A percentile compares a stretch with the other conserved stretches of the same genome.
phyloP scores from a whole-genome alignment of 495 filamentous ascomycete species.

The Talaromyces adpressus region DNA sequence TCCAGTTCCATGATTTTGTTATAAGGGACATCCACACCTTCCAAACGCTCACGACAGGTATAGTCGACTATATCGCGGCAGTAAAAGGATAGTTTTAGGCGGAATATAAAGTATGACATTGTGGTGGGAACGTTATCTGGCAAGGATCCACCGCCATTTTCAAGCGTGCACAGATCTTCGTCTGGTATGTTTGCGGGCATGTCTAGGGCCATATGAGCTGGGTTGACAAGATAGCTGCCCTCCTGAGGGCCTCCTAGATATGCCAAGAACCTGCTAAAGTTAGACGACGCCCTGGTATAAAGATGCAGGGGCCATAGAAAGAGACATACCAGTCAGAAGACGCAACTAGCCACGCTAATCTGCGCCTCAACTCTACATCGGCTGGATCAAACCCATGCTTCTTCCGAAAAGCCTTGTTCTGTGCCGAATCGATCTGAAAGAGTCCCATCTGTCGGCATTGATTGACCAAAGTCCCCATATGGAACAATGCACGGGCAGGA shows the following conservation, averaged over 20 bases:
- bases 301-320: no score
- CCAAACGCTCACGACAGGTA: slow-evolving; percentile 20
- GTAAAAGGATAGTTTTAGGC: slow-evolving; percentile 31
- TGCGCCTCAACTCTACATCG: slow-evolving; percentile 30
- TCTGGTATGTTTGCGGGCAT: slow-evolving; percentile 24
- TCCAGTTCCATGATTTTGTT: slow-evolving; percentile 29
- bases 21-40: slow-evolving; percentile 26
- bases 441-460: slow-evolving; percentile 37
- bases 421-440: slow-evolving; percentile 32
- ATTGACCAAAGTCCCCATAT: slow-evolving; percentile 23
- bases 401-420: slow-evolving; percentile 11
- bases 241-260: slow-evolving; percentile 43
- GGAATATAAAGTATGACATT: slow-evolving; percentile 37
- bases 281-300: no score
- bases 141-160: background rate
- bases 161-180: slow-evolving; percentile 10
- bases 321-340: slow-evolving; percentile 38
- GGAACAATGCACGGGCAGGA: slow-evolving; percentile 26
- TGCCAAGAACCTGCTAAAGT: slow-evolving; percentile 21
- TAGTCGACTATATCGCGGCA: slow-evolving; percentile 37
- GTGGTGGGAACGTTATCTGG: slow-evolving; percentile 26
- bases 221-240: slow-evolving; percentile 38
- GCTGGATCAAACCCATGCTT: slow-evolving; percentile 13
- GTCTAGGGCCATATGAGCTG: slow-evolving; percentile 35
- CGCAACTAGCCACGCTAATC: slow-evolving; percentile 41